phyloP scores from a whole-genome alignment of 2,329 filamentous ascomycete genomes.

The Arthrobotrys conoides region DNA sequence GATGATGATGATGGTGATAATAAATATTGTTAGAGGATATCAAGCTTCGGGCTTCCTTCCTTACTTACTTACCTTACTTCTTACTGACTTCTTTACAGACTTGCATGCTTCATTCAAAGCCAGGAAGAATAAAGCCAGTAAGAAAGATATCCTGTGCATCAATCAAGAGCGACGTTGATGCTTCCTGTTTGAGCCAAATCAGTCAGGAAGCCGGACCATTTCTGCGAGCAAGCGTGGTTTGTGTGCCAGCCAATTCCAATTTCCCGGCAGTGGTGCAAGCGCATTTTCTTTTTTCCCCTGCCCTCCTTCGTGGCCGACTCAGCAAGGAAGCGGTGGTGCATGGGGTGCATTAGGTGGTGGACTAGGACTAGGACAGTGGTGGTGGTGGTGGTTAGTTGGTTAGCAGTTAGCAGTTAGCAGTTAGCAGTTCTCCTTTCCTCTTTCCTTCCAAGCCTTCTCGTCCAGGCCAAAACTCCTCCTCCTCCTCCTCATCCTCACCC shows the following conservation, averaged over 20 bases:
- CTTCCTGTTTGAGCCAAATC: constrained; percentile 35
- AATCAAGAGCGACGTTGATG: constrained; percentile 26
- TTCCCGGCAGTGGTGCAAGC: constrained; percentile 23
- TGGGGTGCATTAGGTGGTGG: constrained; percentile 2
- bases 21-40: background rate
- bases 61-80: too few relatives aligned
- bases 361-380: constrained; percentile 12
- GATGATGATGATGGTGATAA: too few relatives aligned
- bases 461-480: constrained; percentile 24
- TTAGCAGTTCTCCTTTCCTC: constrained; percentile 31
- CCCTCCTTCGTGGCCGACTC: constrained; percentile 11
- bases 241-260: constrained; percentile 54
- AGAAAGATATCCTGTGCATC: background rate
- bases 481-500: background rate
- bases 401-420: too few relatives aligned
- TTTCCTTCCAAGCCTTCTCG: constrained; percentile 13
- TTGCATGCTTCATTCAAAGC: background rate
- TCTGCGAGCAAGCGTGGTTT: constrained; percentile 22
- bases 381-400: too few relatives aligned
- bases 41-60: too few relatives aligned
- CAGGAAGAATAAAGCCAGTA: background rate
- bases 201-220: constrained; percentile 23
- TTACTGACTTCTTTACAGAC: background rate
- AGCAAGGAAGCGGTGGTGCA: constrained; percentile 25
- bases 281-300: constrained; percentile 17